phyloP scores from a whole-genome alignment of 2,329 filamentous ascomycete genomes.

The Xenoacremonium recifei region DNA sequence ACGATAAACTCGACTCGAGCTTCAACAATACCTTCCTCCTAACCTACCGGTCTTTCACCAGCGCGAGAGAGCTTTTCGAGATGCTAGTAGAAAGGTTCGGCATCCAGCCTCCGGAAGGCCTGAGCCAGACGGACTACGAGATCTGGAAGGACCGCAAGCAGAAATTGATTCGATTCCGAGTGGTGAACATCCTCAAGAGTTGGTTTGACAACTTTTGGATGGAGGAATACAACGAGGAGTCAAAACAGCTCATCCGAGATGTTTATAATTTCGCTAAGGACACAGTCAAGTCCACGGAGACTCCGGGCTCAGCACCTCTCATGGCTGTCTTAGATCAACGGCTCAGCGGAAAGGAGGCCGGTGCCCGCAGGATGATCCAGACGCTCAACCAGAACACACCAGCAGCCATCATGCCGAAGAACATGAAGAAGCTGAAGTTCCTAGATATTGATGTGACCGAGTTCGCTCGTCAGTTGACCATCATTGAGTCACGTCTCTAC shows the following conservation, averaged over 20 bases:
- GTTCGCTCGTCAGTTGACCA: slow-evolving; percentile 95
- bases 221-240: slow-evolving; percentile 85
- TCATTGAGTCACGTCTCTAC: slow-evolving; percentile 93
- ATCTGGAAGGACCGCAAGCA: slow-evolving; percentile 92
- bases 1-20: slow-evolving; percentile 90
- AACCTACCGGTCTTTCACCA: slow-evolving; percentile 94
- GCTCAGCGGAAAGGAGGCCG: slow-evolving; percentile 81
- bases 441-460: slow-evolving; percentile 94
- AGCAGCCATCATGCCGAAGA: slow-evolving; percentile 90
- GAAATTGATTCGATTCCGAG: slow-evolving; percentile 90
- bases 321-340: slow-evolving; percentile 88
- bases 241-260: slow-evolving; percentile 78
- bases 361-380: slow-evolving; percentile 80
- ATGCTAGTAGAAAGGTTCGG: slow-evolving; percentile 88
- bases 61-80: slow-evolving; percentile 87
- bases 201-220: slow-evolving; percentile 99
- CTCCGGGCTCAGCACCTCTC: slow-evolving; percentile 79
- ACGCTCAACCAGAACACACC: slow-evolving; percentile 82
- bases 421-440: slow-evolving; percentile 99
- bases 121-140: slow-evolving; percentile 74
- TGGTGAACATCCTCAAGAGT: slow-evolving; percentile 96
- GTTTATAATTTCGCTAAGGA: slow-evolving; percentile 91
- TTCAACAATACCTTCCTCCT: slow-evolving; percentile 98
- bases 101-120: slow-evolving; percentile 83
- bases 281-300: slow-evolving; percentile 89